A percentile compares a stretch with the other conserved stretches of the same genome.
Conservation (phyloP, 2,329 filamentous ascomycete species). For the Fusarium nodosum region DNA sequence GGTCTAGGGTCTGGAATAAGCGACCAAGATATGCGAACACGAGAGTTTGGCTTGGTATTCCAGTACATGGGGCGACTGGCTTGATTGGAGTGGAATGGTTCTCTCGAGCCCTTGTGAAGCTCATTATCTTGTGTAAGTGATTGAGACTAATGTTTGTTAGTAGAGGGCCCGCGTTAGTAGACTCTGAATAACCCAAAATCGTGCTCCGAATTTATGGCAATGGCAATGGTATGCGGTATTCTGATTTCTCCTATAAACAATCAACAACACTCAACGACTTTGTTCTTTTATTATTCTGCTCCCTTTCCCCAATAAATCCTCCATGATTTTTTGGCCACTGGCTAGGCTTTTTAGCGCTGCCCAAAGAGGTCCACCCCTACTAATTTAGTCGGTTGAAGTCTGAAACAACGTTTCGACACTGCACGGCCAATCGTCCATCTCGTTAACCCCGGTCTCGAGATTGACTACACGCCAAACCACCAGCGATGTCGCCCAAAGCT, state of each 20-base stretch:
- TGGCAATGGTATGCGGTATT: fast-evolving
- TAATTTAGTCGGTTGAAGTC: conserved; percentile 25
- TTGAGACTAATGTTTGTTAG: not conserved
- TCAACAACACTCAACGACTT: not conserved
- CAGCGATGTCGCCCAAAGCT: conserved; percentile 35
- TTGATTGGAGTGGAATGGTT: not conserved
- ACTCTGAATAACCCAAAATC: not conserved
- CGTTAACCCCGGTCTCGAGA: conserved; percentile 46
- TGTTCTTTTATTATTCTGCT: not conserved
- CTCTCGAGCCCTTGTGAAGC: not conserved
- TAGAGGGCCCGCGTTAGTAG: not conserved
- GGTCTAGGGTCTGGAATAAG: conserved; percentile 17
- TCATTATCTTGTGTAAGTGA: not conserved
- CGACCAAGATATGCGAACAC: conserved; percentile 28
- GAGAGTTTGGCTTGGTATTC: not conserved
- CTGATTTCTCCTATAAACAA: not conserved
- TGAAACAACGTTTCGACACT: conserved; percentile 47
- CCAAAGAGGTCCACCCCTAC: conserved; percentile 9
- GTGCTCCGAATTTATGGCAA: too few species aligned
- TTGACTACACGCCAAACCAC: conserved; percentile 26
- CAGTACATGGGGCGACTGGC: not conserved
- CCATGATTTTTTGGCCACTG: not conserved
- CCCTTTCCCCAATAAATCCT: not conserved
- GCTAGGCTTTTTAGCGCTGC: conserved; percentile 25
- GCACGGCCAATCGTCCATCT: conserved; percentile 43